Conservation (phyloP, 129 eudicot genomes). For the Logfia minima region DNA sequence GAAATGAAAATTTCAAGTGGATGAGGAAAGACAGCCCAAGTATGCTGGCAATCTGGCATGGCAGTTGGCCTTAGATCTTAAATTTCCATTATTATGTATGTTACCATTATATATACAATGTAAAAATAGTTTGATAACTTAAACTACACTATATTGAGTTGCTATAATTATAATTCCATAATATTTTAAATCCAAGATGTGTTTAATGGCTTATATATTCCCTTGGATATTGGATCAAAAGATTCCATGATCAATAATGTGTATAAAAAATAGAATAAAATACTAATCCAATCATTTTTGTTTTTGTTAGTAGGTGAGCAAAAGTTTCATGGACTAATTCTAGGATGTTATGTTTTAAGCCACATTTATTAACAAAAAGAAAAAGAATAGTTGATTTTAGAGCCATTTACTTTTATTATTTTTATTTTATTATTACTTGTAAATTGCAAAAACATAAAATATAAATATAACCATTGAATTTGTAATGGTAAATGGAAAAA, state of each 20-base stretch:
- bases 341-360: too few species aligned
- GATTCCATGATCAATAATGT: constrained; percentile 34
- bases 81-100: constrained; percentile 11
- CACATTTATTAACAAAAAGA: too few species aligned
- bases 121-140: neutral
- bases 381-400: too few species aligned
- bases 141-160: neutral
- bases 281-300: constrained; percentile 3
- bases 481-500: too few species aligned
- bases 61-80: constrained; percentile 24
- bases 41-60: constrained; percentile 37
- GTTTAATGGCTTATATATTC: constrained; percentile 16
- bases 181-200: constrained; percentile 4
- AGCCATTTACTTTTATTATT: too few species aligned
- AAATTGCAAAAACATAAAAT: too few species aligned
- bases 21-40: constrained; percentile 22
- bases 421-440: too few species aligned
- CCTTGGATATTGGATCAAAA: constrained; percentile 41
- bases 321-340: neutral
- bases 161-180: neutral
- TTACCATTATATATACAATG: neutral
- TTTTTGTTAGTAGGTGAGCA: constrained; percentile 3
- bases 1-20: constrained; percentile 22
- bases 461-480: too few species aligned
- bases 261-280: constrained; percentile 21